Base-by-base conservation (phyloP, 352 stramenopile genomes). In the Phytophthora hybrid region DNA sequence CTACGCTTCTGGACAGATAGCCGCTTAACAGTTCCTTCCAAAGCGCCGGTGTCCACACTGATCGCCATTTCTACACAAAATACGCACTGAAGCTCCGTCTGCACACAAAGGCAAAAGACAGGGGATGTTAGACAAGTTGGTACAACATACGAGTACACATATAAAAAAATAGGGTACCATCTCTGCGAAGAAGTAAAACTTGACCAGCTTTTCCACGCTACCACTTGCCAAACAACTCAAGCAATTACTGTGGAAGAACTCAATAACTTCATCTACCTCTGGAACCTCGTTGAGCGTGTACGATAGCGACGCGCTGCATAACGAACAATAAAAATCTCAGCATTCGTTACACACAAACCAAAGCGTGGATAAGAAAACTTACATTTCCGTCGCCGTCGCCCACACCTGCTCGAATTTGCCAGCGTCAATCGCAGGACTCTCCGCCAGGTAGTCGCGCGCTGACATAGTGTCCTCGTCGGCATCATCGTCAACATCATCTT, bases 131-230 rank as follows among this genome's bases (percentile, higher is more conserved):
- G 47, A 13, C 21, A 52, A 14, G 44, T 52, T 14, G 19, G 19
- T 26, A 9, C 14, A 58, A 6, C 16, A 21, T 34, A 37, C 26
- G 52, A 58, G 21, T 16, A 39, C 16, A 16, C 11, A 49, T 9
- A 9, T 8, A 59, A 13, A 29, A 19, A 46, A 23, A 8, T 31
- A 74, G 6, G 63, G 31, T 79, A 95, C 89, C 90, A 94, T 94
- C 78, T 95, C 87, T 10, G 81, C 88, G 52, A 87, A 95, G 69
- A 97, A 97, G 76, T 90, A 97, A 54, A 97, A 97, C 71, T 97
- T 97, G 77, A 95, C 79, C 19, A 91, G 59, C 49, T 83, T 84
- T 16, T 92, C 75, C 44, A 95, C 70, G 14, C 82, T 81, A 14
- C 90, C 90, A 59, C 88, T 95, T 21, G 90, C 90, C 64, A 97